These are phyloP conservation scores for Chalciporus sphaerocephalus DNA, from an alignment of 768 basidiomycete species.

Conservation along the genomic window DNA sequence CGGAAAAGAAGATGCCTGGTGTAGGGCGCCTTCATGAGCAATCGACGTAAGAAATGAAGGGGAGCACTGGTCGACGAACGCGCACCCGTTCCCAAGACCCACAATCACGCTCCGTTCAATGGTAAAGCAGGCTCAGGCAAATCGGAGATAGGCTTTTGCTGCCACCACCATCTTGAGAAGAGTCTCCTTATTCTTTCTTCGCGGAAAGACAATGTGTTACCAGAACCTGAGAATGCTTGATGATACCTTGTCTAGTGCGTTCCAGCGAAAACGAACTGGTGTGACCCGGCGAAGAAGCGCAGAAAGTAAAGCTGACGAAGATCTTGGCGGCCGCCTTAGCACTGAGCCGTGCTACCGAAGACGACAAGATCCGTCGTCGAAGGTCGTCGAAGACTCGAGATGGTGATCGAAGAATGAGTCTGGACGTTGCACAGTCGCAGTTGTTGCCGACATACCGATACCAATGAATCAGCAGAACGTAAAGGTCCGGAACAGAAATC, in stretches of 20 bases:
- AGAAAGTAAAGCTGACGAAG: neutral
- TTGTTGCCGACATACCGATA: neutral
- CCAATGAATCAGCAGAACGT: no score
- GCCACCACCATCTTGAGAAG: constrained; percentile 2
- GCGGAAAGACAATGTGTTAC: constrained; percentile 9
- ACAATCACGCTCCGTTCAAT: constrained; percentile 56
- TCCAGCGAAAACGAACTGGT: constrained; percentile 8
- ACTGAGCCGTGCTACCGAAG: neutral
- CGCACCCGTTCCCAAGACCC: constrained; percentile 56
- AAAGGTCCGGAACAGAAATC: no score
- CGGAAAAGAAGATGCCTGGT: constrained; percentile 13
- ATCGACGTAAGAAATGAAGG: constrained; percentile 10
- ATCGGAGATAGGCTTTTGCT: constrained; percentile 31
- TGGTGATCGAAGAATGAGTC: neutral
- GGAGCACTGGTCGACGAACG: constrained; percentile 11
- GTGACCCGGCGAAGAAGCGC: constrained; percentile 5
- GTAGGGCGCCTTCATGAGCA: constrained; percentile 11
- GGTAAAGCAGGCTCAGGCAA: constrained; percentile 34
- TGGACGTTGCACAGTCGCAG: neutral
- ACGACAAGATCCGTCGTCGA: neutral
- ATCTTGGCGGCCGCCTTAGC: constrained; percentile 1
- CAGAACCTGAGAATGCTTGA: neutral
- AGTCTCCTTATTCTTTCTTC: constrained; percentile 4
- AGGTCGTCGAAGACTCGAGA: neutral
- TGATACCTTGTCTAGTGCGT: neutral